Evolutionary conservation across 352 stramenopile species (phyloP).

Genomic region (Globisporangium parvum): DNA sequence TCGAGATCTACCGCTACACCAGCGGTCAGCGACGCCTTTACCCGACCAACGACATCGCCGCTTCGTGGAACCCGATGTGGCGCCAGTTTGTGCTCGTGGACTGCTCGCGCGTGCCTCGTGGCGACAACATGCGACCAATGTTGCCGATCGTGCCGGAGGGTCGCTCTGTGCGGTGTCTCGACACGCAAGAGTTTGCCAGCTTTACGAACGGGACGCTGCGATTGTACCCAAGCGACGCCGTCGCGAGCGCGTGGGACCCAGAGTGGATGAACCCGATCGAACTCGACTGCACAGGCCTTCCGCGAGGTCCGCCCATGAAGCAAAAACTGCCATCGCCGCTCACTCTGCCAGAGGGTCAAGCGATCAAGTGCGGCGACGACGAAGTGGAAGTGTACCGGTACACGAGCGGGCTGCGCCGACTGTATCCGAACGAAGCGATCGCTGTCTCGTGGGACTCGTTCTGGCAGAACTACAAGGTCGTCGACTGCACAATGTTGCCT

Average conservation of each 20-base stretch:
- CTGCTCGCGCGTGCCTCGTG: slow-evolving; percentile 7
- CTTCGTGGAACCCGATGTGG: slow-evolving; percentile 20
- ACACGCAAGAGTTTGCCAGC: slow-evolving; percentile 1
- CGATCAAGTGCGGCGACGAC: slow-evolving; percentile 18
- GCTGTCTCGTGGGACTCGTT: slow-evolving; percentile 22
- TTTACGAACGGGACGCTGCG: slow-evolving; percentile 7
- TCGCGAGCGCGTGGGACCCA: slow-evolving; percentile 20
- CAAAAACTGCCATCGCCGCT: slow-evolving; percentile 1
- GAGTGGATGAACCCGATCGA: slow-evolving; percentile 10
- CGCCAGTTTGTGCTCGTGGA: slow-evolving; percentile 5
- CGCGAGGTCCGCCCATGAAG: neutral
- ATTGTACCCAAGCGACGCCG: slow-evolving; percentile 8
- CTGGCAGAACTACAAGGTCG: slow-evolving; percentile 9
- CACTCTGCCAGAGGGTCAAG: neutral
- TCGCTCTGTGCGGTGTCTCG: slow-evolving; percentile 12
- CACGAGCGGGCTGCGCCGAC: slow-evolving; percentile 7
- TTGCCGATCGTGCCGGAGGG: slow-evolving; percentile 11
- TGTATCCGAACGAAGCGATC: slow-evolving; percentile 14
- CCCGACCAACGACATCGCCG: slow-evolving; percentile 9
- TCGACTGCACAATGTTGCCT: slow-evolving; percentile 6
- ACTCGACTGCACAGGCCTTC: slow-evolving; percentile 3
- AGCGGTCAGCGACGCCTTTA: slow-evolving; percentile 14
- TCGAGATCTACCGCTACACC: slow-evolving; percentile 8
- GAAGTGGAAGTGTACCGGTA: slow-evolving; percentile 13
- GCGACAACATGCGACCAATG: slow-evolving; percentile 15